Evolutionary conservation across 2,329 filamentous ascomycete species (phyloP).

Genomic region (Cladosporium sp.): DNA sequence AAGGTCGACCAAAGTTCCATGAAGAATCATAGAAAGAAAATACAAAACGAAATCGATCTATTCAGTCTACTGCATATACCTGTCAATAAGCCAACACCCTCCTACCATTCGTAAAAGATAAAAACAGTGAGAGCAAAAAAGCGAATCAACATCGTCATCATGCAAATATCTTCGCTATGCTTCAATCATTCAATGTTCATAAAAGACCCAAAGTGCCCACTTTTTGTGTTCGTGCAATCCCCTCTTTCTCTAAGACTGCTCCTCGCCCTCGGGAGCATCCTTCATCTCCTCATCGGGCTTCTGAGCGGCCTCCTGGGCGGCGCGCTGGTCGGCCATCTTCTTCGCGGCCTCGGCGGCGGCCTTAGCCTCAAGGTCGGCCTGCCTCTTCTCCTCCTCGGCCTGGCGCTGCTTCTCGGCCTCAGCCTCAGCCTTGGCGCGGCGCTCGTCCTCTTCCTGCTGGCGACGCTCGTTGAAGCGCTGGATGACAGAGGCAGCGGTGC

Average conservation of each 20-base stretch:
- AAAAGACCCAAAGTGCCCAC: conserved; percentile 10
- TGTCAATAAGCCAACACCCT: neutral
- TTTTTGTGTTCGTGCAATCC: conserved; percentile 8
- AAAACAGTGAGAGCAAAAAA: neutral
- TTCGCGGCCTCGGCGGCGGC: conserved; percentile 42
- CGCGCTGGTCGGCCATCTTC: conserved; percentile 64
- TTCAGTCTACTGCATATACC: neutral
- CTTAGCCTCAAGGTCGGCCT: conserved; percentile 50
- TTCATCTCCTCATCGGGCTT: conserved; percentile 59
- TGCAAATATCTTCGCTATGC: conserved; percentile 17
- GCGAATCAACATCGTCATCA: conserved; percentile 15
- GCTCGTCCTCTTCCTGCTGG: conserved; percentile 78
- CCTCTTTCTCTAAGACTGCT: conserved; percentile 15
- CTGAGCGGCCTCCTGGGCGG: conserved; percentile 28
- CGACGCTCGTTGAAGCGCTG: conserved; percentile 96
- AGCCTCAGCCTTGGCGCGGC: conserved; percentile 67
- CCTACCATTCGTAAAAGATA: neutral
- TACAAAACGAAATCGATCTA: conserved; percentile 4
- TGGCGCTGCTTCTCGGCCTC: conserved; percentile 63
- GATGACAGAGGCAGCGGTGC: conserved; percentile 84
- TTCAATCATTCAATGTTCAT: conserved; percentile 19
- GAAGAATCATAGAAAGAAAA: neutral
- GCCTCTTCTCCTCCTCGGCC: conserved; percentile 64
- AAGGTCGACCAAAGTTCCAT: neutral
- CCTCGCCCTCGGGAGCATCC: conserved; percentile 51